Evolutionary conservation across 345 rosid species (phyloP), one percentile per base, ranked within the genome.

Genomic region (Dipteronia sinensis): DNA sequence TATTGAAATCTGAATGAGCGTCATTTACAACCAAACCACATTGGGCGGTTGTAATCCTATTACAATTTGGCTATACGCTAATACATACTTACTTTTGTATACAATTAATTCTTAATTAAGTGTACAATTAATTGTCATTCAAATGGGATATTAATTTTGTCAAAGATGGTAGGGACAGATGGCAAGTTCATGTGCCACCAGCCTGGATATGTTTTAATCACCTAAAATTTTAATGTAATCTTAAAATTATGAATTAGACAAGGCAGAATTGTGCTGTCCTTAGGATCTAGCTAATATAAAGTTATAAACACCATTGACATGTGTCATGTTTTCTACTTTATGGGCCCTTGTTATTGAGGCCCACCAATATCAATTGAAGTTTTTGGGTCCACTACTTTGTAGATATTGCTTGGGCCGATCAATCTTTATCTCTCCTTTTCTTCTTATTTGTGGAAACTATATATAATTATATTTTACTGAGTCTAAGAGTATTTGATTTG

Each of bases 141-240:
- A 56, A 19, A 19, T 19, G 7, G 23, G 23, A 19, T 49, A 13
- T 49, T 8, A 19, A n/a, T 17, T 56, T n/a, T 12, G 55, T 56
- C 4, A 56, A 17, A 58, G 25, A 27, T 29, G 19, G 72, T 67
- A 56, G 78, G 19, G 53, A 67, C 78, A 66, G 55, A 53, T 51
- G 73, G 72, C 78, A 76, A 56, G 10, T 22, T 22, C 78, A 76
- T 67, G 66, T 56, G 78, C 63, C 23, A 55, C 62, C 61, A 47
- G 47, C n/a, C 38, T 53, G 70, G 72, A 75, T 75, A 17, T 20
- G 20, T 47, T 29, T 3, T 2, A 47, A 22, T 64, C 51, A 56
- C 20, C 25, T n/a, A 19, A 19, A 20, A 31, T 15, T 20, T 55
- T 53, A 51, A 29, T 46, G 42, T 22, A 49, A 38, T 34, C 46